phyloP scores from a whole-genome alignment of 1,284 basidiomycete species.

The Microbotryum violaceum region DNA sequence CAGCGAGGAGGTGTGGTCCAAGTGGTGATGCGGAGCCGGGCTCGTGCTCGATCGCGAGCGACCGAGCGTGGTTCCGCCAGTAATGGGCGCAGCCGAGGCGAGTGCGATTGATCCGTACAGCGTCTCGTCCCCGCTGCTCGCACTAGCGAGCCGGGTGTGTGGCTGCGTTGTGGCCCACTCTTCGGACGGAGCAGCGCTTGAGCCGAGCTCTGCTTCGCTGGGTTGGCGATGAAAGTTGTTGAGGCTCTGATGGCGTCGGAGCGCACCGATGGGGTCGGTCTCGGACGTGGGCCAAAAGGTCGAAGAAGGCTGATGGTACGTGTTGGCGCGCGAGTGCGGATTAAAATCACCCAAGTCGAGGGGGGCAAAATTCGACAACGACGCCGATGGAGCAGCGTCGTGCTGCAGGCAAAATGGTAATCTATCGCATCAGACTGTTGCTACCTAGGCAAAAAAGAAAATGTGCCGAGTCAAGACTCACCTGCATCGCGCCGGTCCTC shows the following conservation, averaged over 20 bases:
- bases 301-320: slow-evolving; percentile 4
- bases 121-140: neutral
- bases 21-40: slow-evolving; percentile 19
- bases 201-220: slow-evolving; percentile 10
- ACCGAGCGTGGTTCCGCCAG: slow-evolving; percentile 10
- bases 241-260: slow-evolving; percentile 26
- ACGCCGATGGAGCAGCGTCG: neutral
- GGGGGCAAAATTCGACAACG: neutral
- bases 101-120: slow-evolving; percentile 6
- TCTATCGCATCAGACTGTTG: neutral
- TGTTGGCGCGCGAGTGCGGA: slow-evolving; percentile 9
- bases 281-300: neutral
- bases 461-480: too few relatives aligned
- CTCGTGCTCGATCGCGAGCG: slow-evolving; percentile 15
- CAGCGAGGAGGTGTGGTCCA: slow-evolving; percentile 14
- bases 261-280: slow-evolving; percentile 4
- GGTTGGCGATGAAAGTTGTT: slow-evolving; percentile 16
- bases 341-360: neutral
- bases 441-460: too few relatives aligned
- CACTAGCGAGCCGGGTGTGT: neutral
- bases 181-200: slow-evolving; percentile 11
- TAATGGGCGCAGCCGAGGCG: neutral
- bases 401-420: too few relatives aligned
- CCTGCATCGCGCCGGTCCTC: too few relatives aligned
- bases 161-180: neutral